Evolutionary conservation across 345 rosid genomes (phyloP).

Genomic region (Eucalyptus leucophloia): DNA sequence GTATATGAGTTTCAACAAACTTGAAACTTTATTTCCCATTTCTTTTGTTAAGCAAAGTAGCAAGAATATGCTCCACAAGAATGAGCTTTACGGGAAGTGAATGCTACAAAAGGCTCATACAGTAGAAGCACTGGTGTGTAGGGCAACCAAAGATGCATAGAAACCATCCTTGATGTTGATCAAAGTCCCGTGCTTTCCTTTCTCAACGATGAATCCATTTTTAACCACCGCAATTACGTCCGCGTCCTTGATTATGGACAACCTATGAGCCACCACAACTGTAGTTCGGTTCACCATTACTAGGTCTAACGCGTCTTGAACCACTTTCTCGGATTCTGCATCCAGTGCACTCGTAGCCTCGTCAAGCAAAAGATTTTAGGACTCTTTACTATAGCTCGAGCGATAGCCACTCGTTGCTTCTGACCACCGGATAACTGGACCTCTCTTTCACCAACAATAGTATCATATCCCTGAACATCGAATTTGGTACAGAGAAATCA

Average conservation of each 20-base stretch:
- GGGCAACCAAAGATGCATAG: conserved; percentile 35
- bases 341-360: conserved; percentile 19
- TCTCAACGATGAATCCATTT: conserved; percentile 32
- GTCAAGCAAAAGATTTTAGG: conserved; percentile 9
- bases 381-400: conserved; percentile 9
- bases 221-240: conserved; percentile 36
- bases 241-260: conserved; percentile 34
- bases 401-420: conserved; percentile 15
- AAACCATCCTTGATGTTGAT: conserved; percentile 25
- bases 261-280: conserved; percentile 35
- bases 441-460: conserved; percentile 10
- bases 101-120: not conserved
- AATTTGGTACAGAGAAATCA: not conserved
- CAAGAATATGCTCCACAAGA: not conserved
- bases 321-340: conserved; percentile 14
- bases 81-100: not conserved
- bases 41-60: not conserved
- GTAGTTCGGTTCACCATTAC: conserved; percentile 21
- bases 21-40: not conserved
- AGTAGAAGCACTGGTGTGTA: conserved; percentile 10
- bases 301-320: conserved; percentile 26
- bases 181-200: conserved; percentile 35
- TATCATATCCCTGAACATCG: conserved; percentile 5
- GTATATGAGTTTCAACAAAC: not conserved
- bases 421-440: conserved; percentile 15